These are phyloP conservation scores for Aspergillus chevalieri DNA, from an alignment of 2,329 filamentous ascomycete genomes.

Conservation along the genomic window DNA sequence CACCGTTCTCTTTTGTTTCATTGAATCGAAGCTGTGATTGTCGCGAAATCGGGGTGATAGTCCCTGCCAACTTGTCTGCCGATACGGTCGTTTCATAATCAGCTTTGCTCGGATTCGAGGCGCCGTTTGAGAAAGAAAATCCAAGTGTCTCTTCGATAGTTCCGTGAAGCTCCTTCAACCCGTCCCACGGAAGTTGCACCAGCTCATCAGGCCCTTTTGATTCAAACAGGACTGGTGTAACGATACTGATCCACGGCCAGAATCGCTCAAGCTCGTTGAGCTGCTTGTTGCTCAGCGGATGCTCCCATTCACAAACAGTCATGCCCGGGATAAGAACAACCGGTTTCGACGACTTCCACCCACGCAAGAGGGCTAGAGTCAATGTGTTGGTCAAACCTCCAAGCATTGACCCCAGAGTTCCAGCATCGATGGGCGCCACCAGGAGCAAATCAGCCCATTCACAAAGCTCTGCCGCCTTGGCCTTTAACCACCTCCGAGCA, in stretches of 20 bases:
- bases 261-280: conserved; percentile 74
- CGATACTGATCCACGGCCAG: conserved; percentile 80
- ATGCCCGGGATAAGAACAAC: conserved; percentile 82
- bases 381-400: conserved; percentile 75
- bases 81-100: conserved; percentile 6
- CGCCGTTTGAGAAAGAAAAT: conserved; percentile 12
- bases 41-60: conserved; percentile 24
- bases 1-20: conserved; percentile 13
- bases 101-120: conserved; percentile 3
- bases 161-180: conserved; percentile 28
- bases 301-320: conserved; percentile 84
- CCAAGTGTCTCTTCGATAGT: conserved; percentile 21
- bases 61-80: conserved; percentile 43
- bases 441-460: conserved; percentile 85
- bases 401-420: conserved; percentile 81
- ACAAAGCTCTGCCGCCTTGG: conserved; percentile 57
- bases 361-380: conserved; percentile 71
- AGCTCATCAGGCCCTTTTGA: conserved; percentile 56
- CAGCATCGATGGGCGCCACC: conserved; percentile 76
- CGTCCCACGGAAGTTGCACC: conserved; percentile 47
- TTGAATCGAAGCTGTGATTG: conserved; percentile 17
- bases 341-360: conserved; percentile 81
- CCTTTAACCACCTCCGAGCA: conserved; percentile 35
- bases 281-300: conserved; percentile 81
- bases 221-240: conserved; percentile 76